Percentiles rank a stretch among this genome's conserved stretches.
Evolutionary conservation across 2,329 filamentous ascomycete genomes (phyloP).

Genomic region (Xylaria sp.): DNA sequence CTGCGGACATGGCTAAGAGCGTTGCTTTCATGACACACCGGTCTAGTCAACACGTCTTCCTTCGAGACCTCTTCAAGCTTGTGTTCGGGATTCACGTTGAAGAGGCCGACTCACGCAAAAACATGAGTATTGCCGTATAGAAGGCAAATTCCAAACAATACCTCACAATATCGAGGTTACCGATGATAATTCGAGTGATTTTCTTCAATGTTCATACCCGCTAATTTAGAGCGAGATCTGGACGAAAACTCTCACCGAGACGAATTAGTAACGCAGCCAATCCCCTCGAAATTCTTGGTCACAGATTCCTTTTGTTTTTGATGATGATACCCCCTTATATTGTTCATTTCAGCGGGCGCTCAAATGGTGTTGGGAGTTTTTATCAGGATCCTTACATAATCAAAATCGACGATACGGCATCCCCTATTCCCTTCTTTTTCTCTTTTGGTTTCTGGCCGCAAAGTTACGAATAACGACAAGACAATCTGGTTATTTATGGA

Average conservation of each 20-base stretch:
- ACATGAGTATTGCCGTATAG: slow-evolving; percentile 68
- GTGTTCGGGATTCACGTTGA: slow-evolving; percentile 88
- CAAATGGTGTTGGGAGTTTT: slow-evolving; percentile 15
- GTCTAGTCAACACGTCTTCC: slow-evolving; percentile 77
- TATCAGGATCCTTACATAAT: slow-evolving; percentile 3
- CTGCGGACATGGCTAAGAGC: slow-evolving; percentile 81
- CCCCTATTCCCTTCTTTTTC: background rate
- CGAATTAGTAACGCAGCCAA: background rate
- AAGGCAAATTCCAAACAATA: background rate
- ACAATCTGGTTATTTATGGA: slow-evolving; percentile 3
- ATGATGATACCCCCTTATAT: slow-evolving; percentile 35
- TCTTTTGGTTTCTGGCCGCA: background rate
- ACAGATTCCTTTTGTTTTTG: slow-evolving; percentile 3
- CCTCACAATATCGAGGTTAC: background rate
- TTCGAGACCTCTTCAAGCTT: slow-evolving; percentile 82
- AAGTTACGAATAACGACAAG: slow-evolving; percentile 21
- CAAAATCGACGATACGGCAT: slow-evolving; percentile 18
- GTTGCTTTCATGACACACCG: slow-evolving; percentile 79
- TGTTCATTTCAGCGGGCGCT: slow-evolving; percentile 28
- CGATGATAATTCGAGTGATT: background rate
- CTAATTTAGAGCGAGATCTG: background rate
- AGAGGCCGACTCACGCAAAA: slow-evolving; percentile 75
- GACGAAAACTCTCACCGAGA: background rate
- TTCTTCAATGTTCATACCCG: background rate
- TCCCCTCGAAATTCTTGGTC: background rate